Conservation (phyloP, 805 yeast species). For the Lipomyces spencermartinsiae region DNA sequence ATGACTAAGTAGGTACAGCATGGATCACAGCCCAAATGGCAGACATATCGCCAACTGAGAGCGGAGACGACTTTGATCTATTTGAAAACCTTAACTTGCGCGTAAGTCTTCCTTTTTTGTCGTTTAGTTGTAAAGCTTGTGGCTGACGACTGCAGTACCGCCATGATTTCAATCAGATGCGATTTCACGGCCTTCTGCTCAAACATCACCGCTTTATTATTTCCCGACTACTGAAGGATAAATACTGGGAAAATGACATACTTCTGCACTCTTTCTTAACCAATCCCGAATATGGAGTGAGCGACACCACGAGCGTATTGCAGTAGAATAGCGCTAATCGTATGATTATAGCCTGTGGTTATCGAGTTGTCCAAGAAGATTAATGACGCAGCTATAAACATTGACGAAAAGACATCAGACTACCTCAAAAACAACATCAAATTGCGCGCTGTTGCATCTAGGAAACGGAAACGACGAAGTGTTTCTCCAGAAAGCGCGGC, state of each 20-base stretch:
- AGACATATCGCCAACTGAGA: slow-evolving; percentile 3
- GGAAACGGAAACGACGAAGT: slow-evolving; percentile 4
- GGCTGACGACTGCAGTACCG: slow-evolving; percentile 14
- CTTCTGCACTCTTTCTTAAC: slow-evolving; percentile 19
- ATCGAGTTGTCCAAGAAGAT: slow-evolving; percentile 19
- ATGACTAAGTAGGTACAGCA: slow-evolving; percentile 1
- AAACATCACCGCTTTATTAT: slow-evolving; percentile 26
- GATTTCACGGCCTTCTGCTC: slow-evolving; percentile 18
- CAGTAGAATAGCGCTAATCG: not conserved
- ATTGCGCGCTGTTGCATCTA: slow-evolving; percentile 6
- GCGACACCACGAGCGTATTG: slow-evolving; percentile 1
- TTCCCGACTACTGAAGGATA: slow-evolving; percentile 21
- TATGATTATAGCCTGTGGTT: slow-evolving; percentile 10
- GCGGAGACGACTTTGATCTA: not conserved
- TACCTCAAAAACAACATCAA: slow-evolving; percentile 4
- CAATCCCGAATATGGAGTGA: slow-evolving; percentile 23
- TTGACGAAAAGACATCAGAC: slow-evolving; percentile 10
- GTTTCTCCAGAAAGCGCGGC: slow-evolving; percentile 7
- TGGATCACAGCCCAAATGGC: slow-evolving; percentile 27
- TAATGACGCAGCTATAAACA: slow-evolving; percentile 2
- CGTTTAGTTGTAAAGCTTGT: not conserved
- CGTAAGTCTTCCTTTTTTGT: slow-evolving; percentile 4
- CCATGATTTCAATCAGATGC: slow-evolving; percentile 12
- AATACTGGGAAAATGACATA: slow-evolving; percentile 19
- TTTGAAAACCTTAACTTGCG: slow-evolving; percentile 19